These are phyloP conservation scores for Chlorella sp. DNA, from an alignment of 139 green algal genomes.

Conservation along the genomic window DNA sequence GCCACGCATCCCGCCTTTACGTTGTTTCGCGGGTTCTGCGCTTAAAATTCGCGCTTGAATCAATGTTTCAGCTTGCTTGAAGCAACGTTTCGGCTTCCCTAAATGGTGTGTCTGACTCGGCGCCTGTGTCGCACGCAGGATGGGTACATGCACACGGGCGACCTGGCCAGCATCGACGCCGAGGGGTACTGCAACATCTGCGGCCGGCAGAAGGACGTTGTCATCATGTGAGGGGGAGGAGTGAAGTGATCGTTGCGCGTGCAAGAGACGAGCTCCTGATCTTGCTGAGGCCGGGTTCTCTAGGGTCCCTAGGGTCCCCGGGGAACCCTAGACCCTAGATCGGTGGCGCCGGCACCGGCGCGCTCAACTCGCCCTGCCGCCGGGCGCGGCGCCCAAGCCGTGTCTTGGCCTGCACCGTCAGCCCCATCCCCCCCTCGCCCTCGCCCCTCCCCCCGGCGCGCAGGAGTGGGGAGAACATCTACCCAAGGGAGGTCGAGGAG, in stretches of 20 bases:
- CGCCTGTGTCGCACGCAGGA: no score
- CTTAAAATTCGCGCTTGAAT: no score
- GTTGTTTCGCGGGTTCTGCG: no score
- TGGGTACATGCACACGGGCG: constrained; percentile 40
- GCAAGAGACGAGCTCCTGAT: background rate
- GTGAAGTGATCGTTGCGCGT: background rate
- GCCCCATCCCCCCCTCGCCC: background rate
- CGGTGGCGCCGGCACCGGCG: background rate
- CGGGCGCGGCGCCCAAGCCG: background rate
- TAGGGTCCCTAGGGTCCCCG: background rate
- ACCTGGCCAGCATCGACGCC: constrained; percentile 36
- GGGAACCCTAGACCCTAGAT: constrained; percentile 3
- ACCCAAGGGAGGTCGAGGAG: constrained; percentile 37
- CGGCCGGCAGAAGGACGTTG: constrained; percentile 41
- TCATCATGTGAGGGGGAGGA: constrained; percentile 15
- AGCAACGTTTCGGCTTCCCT: no score
- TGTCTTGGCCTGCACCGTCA: background rate
- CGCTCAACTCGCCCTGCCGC: background rate
- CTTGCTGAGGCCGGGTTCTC: background rate
- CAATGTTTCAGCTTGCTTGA: no score
- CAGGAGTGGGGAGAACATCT: constrained; percentile 3
- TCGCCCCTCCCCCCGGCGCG: background rate
- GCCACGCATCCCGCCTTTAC: no score
- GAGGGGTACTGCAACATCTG: constrained; percentile 39
- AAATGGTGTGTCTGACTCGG: no score